Evolutionary conservation across 2,329 filamentous ascomycete species (phyloP), one percentile per base, ranked within the genome.

Genomic region (Botrytis fragariae): DNA sequence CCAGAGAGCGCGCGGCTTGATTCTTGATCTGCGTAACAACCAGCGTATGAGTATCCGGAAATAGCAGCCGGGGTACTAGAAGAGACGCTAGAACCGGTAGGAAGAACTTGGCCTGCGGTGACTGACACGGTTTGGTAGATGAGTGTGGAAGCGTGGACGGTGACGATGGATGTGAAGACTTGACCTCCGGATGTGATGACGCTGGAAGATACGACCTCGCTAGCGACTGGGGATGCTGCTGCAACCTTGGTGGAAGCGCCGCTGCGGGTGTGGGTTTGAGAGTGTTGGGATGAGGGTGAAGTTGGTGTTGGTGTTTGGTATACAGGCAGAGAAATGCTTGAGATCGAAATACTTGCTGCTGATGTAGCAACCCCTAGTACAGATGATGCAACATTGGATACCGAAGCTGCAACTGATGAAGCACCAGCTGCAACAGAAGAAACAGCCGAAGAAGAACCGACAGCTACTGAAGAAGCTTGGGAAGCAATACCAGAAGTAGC

Each of bases 1-100:
- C 82, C 82, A 29, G 77, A 79, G n/a, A 87, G 81, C 14, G 82
- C 81, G 57, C 85, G 84, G 7, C 70, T 75, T 64, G 54, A 44
- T n/a, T 65, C 25, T 12, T 83, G 83, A 78, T 83, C 82, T 25
- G 76, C 72, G 81, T 82, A 86, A 80, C 85, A 87, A 71, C 84
- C 84, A 16, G 79, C 79, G 75, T 84, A 84, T 73, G 81, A 78
- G 80, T 81, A 85, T 39, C 77, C 78, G 59, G 77, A 80, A 9
- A 77, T 74, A 18, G 80, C 76, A 29, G 75, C 62, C 39, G 72
- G 75, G 37, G 75, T 59, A 35, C 73, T 79, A n/a, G 59, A 29
- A 62, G 78, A 74, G 20, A 80, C 77, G n/a, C 74, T 62, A 51
- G 72, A 75, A 25, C 42, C 60, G 39, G 76, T 64, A 29, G 74